Evolutionary conservation across 139 green algal genomes (phyloP), one percentile per base, ranked within the genome.

Genomic region (Pleodorina starrii): DNA sequence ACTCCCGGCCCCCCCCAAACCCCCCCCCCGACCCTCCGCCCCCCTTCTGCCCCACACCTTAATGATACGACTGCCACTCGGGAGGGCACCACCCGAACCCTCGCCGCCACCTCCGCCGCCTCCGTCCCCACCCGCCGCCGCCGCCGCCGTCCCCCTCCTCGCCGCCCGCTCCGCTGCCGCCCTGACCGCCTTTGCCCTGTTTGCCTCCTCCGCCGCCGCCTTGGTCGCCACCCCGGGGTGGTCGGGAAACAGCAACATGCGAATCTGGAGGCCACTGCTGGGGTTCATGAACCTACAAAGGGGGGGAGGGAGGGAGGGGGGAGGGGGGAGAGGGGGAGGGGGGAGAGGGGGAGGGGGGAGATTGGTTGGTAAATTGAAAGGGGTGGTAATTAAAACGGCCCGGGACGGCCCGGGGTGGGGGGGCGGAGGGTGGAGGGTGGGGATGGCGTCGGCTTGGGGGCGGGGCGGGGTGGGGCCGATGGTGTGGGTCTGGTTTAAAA

Each of bases 171-270:
- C 60, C 59, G 94, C 40, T 66, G 51, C 84, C 78, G 95, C 93
- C 86, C 94, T 93, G 46, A n/a, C n/a, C 54, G 54, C 54, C 54
- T 66, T 25, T 25, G 84, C 92, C 50, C 74, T 57, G 25, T 48
- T 36, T 2, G 90, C 42, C 32, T 46, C 60, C 29, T 21, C 42
- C 14, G 66, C 38, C 23, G 66, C 68, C 1, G 57, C 50, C 81
- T 87, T 91, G 73, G 51, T 72, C 10, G 42, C 19, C 12, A n/a
- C 59, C 5, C 90, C 90, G 3, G 54, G 86, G 84, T 89, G 35
- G 17, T 96, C 96, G 17, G 95, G 94, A 89, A 97, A 99, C 43
- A 99, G 91, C 82, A 98, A 91, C 92, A 96, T 94, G 66, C 93
- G 84, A 69, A 98, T 95, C 94, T 98, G 95, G 50, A 81, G 29